Evolutionary conservation across 140 eudicot species (phyloP).

Genomic region (Flaveria floridana): DNA sequence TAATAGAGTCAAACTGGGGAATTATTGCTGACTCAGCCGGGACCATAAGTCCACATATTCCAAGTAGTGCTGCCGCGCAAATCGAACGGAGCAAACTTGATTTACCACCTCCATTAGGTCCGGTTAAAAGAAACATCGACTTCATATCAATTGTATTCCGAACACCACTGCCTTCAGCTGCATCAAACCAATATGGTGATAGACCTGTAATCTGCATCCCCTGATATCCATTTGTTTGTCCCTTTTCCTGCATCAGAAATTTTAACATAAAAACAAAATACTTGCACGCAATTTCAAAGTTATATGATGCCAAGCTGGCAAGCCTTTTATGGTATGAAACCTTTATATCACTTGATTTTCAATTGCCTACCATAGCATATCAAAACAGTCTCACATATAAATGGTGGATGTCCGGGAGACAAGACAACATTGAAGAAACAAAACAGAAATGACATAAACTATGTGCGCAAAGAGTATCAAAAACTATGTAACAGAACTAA

Average conservation of each 20-base stretch:
- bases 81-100: constrained; percentile 87
- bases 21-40: constrained; percentile 92
- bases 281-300: background rate
- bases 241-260: constrained; percentile 45
- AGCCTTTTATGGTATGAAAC: background rate
- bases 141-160: constrained; percentile 70
- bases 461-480: background rate
- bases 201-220: constrained; percentile 79
- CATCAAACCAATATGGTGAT: constrained; percentile 92
- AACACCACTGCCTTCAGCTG: constrained; percentile 85
- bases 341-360: too few relatives aligned
- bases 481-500: constrained; percentile 3
- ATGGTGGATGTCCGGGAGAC: too few relatives aligned
- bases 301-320: too few relatives aligned
- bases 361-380: too few relatives aligned
- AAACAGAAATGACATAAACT: background rate
- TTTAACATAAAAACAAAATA: constrained; percentile 14
- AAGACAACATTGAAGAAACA: too few relatives aligned
- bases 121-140: constrained; percentile 84
- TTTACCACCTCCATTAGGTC: constrained; percentile 99
- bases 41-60: constrained; percentile 90
- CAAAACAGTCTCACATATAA: too few relatives aligned
- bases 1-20: constrained; percentile 91
- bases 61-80: constrained; percentile 88
- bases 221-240: constrained; percentile 29